phyloP scores from a whole-genome alignment of 106 monocot genomes.

The Triglochin maritima region DNA sequence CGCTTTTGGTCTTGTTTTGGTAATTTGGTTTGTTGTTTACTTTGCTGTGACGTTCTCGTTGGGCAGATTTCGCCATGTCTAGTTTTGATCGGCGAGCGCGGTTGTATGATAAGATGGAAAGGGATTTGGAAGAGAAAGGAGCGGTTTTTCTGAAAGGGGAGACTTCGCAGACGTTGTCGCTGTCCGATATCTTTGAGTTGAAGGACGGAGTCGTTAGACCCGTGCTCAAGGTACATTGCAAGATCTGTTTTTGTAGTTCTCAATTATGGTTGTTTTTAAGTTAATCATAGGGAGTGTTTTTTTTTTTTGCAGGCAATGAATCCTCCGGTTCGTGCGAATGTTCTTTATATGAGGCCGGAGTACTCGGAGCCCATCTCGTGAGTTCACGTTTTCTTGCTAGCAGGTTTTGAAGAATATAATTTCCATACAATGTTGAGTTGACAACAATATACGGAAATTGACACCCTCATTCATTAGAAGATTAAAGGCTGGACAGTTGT shows the following conservation, averaged over 20 bases:
- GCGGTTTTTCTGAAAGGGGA: slow-evolving; percentile 62
- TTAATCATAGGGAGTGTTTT: background rate
- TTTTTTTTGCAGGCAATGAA: slow-evolving; percentile 35
- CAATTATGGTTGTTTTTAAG: background rate
- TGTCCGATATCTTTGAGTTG: slow-evolving; percentile 62
- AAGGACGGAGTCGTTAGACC: slow-evolving; percentile 47
- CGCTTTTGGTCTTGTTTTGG: background rate
- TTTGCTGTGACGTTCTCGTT: background rate
- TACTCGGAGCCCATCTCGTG: slow-evolving; percentile 69
- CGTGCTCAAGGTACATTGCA: slow-evolving; percentile 36
- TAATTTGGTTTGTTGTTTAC: background rate
- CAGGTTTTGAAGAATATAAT: too few relatives aligned
- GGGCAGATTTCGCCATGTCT: slow-evolving; percentile 3
- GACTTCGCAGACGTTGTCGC: slow-evolving; percentile 77
- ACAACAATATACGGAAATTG: too few relatives aligned
- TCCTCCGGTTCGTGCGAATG: slow-evolving; percentile 87
- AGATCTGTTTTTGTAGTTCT: background rate
- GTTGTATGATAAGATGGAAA: slow-evolving; percentile 69
- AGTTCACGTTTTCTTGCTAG: slow-evolving; percentile 4
- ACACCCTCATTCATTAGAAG: too few relatives aligned
- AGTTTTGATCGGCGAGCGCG: slow-evolving; percentile 32
- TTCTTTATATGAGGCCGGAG: slow-evolving; percentile 56
- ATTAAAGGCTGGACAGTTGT: too few relatives aligned
- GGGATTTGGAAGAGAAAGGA: slow-evolving; percentile 71
- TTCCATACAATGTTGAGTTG: too few relatives aligned